Percentiles rank a stretch among this genome's conserved stretches.
Conservation (phyloP, 495 filamentous ascomycete species). For the Neurospora sp. region DNA sequence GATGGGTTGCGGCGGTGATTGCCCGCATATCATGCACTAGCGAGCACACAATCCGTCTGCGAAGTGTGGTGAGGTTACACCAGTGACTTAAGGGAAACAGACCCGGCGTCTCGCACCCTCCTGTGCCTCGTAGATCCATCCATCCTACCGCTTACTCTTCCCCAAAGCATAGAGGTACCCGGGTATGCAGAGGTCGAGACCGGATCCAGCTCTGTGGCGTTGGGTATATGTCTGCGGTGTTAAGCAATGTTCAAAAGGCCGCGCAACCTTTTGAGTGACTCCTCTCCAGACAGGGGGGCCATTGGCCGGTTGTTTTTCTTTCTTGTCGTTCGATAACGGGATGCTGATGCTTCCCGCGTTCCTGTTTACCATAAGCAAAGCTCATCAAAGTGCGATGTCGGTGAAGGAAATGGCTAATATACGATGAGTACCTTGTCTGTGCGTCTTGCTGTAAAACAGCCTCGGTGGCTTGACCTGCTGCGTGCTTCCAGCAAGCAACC, state of each 20-base stretch:
- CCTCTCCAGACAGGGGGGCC: not conserved
- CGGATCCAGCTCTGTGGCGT: not conserved
- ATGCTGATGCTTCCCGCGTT: not conserved
- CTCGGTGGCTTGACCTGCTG: not conserved
- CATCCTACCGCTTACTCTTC: not conserved
- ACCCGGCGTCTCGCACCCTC: not conserved
- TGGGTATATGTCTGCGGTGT: not conserved
- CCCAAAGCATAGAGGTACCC: not conserved
- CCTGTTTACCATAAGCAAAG: not conserved
- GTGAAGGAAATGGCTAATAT: not conserved
- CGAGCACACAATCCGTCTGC: not conserved
- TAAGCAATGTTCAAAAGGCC: not conserved
- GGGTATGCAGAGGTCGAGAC: not conserved
- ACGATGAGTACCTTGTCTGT: not conserved
- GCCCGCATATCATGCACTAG: not conserved
- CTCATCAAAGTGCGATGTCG: not conserved
- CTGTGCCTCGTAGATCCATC: not conserved
- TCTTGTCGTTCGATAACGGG: not conserved
- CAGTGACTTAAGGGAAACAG: not conserved
- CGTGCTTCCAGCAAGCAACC: not conserved
- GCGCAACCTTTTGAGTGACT: not conserved
- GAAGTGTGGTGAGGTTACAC: not conserved
- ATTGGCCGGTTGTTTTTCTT: not conserved
- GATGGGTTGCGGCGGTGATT: not conserved
- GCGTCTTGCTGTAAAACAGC: not conserved